Percentiles rank a stretch among this genome's conserved stretches.
phyloP scores from a whole-genome alignment of 345 rosid genomes.

The Alliaria petiolata region DNA sequence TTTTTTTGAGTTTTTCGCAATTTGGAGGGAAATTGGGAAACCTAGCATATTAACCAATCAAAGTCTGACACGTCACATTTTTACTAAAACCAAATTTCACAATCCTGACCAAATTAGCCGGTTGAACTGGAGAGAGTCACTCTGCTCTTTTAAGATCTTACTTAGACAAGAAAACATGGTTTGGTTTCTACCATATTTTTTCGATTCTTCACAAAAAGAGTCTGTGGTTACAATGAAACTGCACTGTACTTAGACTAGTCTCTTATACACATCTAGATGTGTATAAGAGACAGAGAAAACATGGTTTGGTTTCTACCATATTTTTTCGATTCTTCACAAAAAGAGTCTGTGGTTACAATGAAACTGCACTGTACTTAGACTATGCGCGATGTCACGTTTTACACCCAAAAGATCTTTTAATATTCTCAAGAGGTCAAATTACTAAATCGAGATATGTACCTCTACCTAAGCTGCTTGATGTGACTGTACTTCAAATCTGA shows the following conservation, averaged over 20 bases:
- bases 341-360: neutral
- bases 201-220: neutral
- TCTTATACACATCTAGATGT: too few relatives aligned
- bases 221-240: constrained; percentile 1
- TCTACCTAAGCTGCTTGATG: constrained; percentile 5
- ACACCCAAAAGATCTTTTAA: neutral
- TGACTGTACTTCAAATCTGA: constrained; percentile 9
- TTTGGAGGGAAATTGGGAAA: constrained; percentile 15
- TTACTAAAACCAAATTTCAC: neutral
- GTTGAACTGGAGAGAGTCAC: neutral
- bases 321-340: neutral
- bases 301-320: neutral
- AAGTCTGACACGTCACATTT: neutral
- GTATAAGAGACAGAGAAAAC: neutral
- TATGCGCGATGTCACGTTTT: neutral
- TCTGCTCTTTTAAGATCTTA: neutral
- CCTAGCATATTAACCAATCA: neutral
- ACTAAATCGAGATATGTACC: constrained; percentile 13
- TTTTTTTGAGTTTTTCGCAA: neutral
- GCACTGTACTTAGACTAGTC: neutral
- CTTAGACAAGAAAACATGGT: neutral
- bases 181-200: neutral
- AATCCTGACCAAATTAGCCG: neutral
- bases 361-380: constrained; percentile 3
- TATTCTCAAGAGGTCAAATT: neutral